Evolutionary conservation across 805 yeast genomes (phyloP), one percentile per base, ranked within the genome.

Genomic region (Candida rishiriensis): DNA sequence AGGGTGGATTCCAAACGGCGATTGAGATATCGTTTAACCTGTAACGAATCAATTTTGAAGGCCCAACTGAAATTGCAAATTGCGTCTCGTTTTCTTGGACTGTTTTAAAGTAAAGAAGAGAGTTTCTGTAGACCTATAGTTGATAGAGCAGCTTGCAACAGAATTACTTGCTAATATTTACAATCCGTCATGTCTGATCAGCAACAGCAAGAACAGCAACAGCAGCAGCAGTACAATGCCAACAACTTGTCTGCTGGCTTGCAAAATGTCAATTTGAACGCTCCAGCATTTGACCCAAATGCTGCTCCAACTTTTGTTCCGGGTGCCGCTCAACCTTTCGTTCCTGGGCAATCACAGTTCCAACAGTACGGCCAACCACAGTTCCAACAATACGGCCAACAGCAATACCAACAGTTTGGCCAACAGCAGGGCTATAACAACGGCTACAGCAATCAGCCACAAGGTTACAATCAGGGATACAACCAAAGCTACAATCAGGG

Each of bases 211-310:
- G 51, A 44, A 28, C 40, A 40, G 8, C 47, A 43, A 36, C 41
- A 62, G 51, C 61, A 58, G 17, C 64, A 63, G 43, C 70, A 65
- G 53, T 62, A 64, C 55, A 67, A 61, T 51, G 69, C 68, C 48
- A 73, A 74, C 53, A 64, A 72, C 44, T 63, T 75, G 65, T 59
- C 70, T 38, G 65, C 68, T 49, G 72, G 70, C 51, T 56, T 76
- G 55, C 72, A 68, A 50, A 68, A 73, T 50, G 53, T 72, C 47
- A 65, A 69, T 45, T 46, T 76, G 50, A 64, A 60, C 29, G 70
- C 64, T 39, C 71, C 52, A 21, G 44, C 41, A 12, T 78, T 57
- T 64, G 76, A 80, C 53, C 79, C 85, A 29, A 70, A 67, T 49
- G 69, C 68, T 33, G 75, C 75, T 10, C 70, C 71, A 49, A 40